Conservation (phyloP, 441 rosid genomes). For the Aquilaria agallochum region DNA sequence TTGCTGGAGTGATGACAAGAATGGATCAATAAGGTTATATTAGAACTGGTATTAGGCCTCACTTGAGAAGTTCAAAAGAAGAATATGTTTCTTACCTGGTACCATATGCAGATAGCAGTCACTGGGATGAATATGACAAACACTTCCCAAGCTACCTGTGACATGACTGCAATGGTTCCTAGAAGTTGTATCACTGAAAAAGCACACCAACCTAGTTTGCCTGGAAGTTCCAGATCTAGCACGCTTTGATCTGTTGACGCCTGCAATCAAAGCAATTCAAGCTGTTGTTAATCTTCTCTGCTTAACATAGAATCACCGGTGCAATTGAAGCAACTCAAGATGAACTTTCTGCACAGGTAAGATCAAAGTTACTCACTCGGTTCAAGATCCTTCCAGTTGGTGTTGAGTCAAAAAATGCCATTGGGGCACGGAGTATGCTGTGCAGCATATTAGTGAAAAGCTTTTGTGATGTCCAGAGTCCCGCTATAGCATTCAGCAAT, state of each 20-base stretch:
- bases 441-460: conserved; percentile 84
- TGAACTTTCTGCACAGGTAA: not conserved
- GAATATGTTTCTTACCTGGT: conserved; percentile 59
- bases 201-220: conserved; percentile 88
- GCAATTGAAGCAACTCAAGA: conserved; percentile 3
- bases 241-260: conserved; percentile 96
- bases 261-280: conserved; percentile 33
- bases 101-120: conserved; percentile 89
- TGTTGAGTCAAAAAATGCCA: conserved; percentile 96
- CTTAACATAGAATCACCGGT: not conserved
- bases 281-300: conserved; percentile 3
- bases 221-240: conserved; percentile 80
- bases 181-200: conserved; percentile 78
- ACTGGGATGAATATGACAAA: conserved; percentile 97
- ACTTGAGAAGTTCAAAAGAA: not conserved
- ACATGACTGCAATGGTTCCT: conserved; percentile 89
- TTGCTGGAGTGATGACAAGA: conserved; percentile 42
- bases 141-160: conserved; percentile 99
- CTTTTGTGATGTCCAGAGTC: conserved; percentile 76
- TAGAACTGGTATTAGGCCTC: too few species aligned
- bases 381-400: conserved; percentile 96
- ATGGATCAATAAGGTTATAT: not conserved
- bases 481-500: conserved; percentile 56
- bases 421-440: conserved; percentile 77
- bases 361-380: conserved; percentile 47